These are phyloP conservation scores for Kondoa malvinella DNA, from an alignment of 768 basidiomycete species.

Conservation along the genomic window DNA sequence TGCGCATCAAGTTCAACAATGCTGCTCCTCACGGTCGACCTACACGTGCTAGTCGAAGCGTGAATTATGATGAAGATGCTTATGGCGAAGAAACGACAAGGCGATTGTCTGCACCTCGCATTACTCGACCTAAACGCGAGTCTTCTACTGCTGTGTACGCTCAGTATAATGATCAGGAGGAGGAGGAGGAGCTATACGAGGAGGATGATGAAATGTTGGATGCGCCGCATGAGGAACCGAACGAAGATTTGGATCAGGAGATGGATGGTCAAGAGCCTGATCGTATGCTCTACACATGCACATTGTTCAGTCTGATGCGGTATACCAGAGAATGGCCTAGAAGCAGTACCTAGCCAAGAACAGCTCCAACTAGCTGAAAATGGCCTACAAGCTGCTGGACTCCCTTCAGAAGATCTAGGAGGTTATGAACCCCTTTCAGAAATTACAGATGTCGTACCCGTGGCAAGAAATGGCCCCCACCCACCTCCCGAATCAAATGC, in stretches of 20 bases:
- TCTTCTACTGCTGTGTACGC: background rate
- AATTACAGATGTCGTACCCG: background rate
- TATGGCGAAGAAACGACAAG: background rate
- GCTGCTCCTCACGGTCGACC: background rate
- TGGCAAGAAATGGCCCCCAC: background rate
- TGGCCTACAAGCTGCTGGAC: background rate
- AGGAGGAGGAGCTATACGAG: background rate
- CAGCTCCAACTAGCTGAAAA: background rate
- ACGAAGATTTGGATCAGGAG: background rate
- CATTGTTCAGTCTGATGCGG: background rate
- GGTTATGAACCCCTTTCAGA: constrained; percentile 2
- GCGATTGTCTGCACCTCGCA: background rate
- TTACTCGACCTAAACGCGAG: background rate
- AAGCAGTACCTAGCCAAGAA: background rate
- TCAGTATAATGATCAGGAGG: background rate
- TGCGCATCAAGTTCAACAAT: background rate
- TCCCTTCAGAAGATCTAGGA: background rate
- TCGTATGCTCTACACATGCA: background rate
- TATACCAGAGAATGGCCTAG: background rate
- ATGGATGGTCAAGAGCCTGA: background rate
- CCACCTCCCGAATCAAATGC: background rate
- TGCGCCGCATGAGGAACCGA: background rate
- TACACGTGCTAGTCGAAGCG: background rate
- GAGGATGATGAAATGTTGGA: background rate
- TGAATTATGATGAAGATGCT: background rate